phyloP scores from a whole-genome alignment of 345 rosid species.

The Crucihimalaya himalaica region DNA sequence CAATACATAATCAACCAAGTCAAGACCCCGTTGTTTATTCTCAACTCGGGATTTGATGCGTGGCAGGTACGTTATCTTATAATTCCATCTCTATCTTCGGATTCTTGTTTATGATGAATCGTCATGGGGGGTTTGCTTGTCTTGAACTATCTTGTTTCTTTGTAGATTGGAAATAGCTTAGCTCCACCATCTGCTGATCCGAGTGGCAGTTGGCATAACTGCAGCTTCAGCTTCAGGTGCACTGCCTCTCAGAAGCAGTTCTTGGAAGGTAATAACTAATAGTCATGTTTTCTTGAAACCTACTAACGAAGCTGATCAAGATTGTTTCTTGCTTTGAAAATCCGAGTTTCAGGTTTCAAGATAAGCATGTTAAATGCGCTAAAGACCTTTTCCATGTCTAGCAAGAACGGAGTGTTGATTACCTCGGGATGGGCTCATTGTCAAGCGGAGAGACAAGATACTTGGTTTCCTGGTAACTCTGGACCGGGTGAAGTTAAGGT shows the following conservation, averaged over 20 bases:
- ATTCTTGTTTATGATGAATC: background rate
- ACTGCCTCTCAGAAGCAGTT: slow-evolving; percentile 19
- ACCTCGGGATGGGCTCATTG: slow-evolving; percentile 36
- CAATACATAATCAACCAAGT: slow-evolving; percentile 35
- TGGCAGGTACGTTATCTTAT: slow-evolving; percentile 42
- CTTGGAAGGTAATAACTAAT: background rate
- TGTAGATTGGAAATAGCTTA: slow-evolving; percentile 29
- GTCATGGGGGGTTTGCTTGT: background rate
- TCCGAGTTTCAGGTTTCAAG: slow-evolving; percentile 27
- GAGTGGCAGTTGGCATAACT: slow-evolving; percentile 28
- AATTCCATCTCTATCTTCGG: background rate
- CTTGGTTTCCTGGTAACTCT: slow-evolving; percentile 30
- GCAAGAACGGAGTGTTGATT: slow-evolving; percentile 22
- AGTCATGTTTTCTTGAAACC: background rate
- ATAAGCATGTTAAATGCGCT: slow-evolving; percentile 27
- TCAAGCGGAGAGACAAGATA: slow-evolving; percentile 26
- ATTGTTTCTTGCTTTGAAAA: slow-evolving; percentile 4
- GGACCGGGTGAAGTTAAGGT: slow-evolving; percentile 15
- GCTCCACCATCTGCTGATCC: slow-evolving; percentile 43
- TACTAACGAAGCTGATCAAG: slow-evolving; percentile 16
- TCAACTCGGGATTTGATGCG: slow-evolving; percentile 38
- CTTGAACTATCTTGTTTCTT: background rate
- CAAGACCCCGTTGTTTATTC: slow-evolving; percentile 34
- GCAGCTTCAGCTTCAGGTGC: slow-evolving; percentile 21
- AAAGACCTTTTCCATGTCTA: slow-evolving; percentile 22